Percentiles rank a stretch among this genome's conserved stretches.
These are phyloP conservation scores for Corymbia calophylla DNA, from an alignment of 441 rosid genomes.

Conservation along the genomic window DNA sequence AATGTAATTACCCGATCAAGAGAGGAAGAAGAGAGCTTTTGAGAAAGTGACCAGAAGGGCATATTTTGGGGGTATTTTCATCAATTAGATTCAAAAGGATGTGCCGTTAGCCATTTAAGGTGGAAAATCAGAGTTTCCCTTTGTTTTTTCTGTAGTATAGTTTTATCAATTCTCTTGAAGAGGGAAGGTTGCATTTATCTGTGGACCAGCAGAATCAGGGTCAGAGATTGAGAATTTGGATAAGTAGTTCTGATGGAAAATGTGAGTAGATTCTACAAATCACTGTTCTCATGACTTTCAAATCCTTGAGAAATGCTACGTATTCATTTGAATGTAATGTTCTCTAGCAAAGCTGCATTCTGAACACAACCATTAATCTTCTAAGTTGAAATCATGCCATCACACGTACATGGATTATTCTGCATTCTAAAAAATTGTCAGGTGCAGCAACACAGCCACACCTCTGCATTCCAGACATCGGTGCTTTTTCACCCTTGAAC, in stretches of 20 bases:
- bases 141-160: not conserved
- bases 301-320: not conserved
- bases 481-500: not conserved
- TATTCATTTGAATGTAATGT: not conserved
- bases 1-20: not conserved
- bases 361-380: not conserved
- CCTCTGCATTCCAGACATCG: not conserved
- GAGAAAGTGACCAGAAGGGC: not conserved
- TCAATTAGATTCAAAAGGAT: not conserved
- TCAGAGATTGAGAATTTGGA: not conserved
- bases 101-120: not conserved
- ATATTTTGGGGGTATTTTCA: not conserved
- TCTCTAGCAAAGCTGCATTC: not conserved
- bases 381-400: not conserved
- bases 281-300: not conserved
- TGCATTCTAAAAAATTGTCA: not conserved
- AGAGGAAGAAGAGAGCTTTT: not conserved
- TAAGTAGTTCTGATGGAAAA: not conserved
- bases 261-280: not conserved
- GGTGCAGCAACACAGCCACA: not conserved
- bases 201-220: not conserved
- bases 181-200: not conserved
- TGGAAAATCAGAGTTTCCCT: not conserved
- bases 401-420: not conserved
- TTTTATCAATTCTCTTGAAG: not conserved